Conservation (phyloP, 1,284 basidiomycete species). For the Trichosporon faecale region DNA sequence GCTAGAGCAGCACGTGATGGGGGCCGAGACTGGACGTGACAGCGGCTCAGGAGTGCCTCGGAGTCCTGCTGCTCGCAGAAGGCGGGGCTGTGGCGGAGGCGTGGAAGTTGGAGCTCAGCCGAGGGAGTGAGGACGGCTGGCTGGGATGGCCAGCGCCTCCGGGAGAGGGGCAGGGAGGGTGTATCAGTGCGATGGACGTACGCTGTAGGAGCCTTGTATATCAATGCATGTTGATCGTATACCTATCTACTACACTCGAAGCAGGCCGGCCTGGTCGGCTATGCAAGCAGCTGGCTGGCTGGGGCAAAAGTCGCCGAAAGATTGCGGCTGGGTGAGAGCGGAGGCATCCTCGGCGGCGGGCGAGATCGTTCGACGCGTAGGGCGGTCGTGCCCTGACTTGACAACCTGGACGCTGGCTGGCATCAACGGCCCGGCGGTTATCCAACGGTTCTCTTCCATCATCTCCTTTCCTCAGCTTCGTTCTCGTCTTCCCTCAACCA, state of each 20-base stretch:
- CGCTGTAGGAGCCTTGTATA: neutral
- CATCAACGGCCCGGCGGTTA: neutral
- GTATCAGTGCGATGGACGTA: conserved; percentile 2
- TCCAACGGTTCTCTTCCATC: neutral
- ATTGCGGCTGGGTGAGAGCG: neutral
- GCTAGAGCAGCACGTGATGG: neutral
- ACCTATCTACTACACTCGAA: neutral
- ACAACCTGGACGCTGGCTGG: neutral
- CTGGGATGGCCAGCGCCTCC: neutral
- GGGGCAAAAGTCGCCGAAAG: neutral
- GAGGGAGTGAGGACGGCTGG: neutral
- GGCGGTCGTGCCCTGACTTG: neutral
- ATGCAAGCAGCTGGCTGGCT: neutral
- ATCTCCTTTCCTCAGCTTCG: neutral
- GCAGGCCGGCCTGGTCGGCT: neutral
- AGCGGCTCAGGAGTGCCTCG: neutral
- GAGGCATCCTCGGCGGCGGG: conserved; percentile 3
- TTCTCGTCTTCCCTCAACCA: neutral
- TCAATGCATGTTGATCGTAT: conserved; percentile 7
- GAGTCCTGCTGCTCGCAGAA: neutral
- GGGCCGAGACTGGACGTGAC: neutral
- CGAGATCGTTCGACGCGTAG: conserved; percentile 9
- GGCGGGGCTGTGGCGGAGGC: neutral
- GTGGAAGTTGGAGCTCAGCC: neutral
- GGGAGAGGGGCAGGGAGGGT: neutral